Evolutionary conservation across 768 basidiomycete genomes (phyloP).

Genomic region (Steccherinum ochraceum): DNA sequence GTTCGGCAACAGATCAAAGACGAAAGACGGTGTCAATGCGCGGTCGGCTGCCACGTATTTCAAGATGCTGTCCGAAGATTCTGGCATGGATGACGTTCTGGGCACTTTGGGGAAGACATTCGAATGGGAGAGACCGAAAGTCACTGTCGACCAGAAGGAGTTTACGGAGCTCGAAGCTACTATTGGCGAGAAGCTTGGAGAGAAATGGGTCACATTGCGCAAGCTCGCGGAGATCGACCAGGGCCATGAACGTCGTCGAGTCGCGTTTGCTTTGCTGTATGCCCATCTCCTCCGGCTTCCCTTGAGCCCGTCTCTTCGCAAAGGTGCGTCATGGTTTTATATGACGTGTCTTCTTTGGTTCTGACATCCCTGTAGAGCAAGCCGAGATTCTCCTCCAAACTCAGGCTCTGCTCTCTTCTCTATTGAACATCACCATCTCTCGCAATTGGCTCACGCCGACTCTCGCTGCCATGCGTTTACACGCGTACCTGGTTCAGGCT

Average conservation of each 20-base stretch:
- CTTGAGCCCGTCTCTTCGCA: constrained; percentile 45
- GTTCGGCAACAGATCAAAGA: constrained; percentile 86
- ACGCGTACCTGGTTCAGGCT: constrained; percentile 82
- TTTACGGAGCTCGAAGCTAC: constrained; percentile 45
- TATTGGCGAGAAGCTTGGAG: constrained; percentile 41
- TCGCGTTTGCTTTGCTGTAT: constrained; percentile 71
- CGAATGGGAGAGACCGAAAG: constrained; percentile 44
- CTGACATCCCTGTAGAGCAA: constrained; percentile 78
- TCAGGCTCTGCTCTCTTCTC: constrained; percentile 68
- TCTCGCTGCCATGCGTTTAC: constrained; percentile 72
- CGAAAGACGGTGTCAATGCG: constrained; percentile 86
- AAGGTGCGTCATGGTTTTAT: constrained; percentile 43
- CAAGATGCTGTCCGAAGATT: constrained; percentile 77
- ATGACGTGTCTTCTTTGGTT: not conserved
- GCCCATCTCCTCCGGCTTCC: constrained; percentile 75
- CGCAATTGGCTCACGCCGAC: constrained; percentile 88
- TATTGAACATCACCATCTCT: constrained; percentile 76
- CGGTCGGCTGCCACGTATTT: constrained; percentile 83
- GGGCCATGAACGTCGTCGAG: constrained; percentile 35
- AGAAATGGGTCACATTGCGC: constrained; percentile 47
- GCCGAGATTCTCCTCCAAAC: constrained; percentile 60
- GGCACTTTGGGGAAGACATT: constrained; percentile 63
- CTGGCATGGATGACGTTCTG: constrained; percentile 65
- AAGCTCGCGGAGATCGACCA: constrained; percentile 30
- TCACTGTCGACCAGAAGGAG: constrained; percentile 21